A percentile compares a stretch with the other conserved stretches of the same genome.
Conservation (phyloP, 495 filamentous ascomycete species). For the Neurospora tetrasperma region DNA sequence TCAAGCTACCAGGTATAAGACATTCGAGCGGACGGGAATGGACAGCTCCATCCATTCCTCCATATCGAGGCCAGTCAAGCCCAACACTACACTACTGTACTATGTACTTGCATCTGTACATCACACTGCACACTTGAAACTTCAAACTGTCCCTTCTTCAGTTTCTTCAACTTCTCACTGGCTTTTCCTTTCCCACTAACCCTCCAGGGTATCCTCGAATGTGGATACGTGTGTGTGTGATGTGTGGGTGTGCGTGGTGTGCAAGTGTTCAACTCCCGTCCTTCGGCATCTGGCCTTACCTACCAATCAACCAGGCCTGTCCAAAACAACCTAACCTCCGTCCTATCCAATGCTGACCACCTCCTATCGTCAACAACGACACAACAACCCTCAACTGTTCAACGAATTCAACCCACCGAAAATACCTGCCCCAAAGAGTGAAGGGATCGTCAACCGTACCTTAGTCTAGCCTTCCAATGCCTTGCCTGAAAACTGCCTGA, state of each 20-base stretch:
- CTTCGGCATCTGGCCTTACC: neutral
- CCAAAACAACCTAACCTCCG: neutral
- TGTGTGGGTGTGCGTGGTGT: too few relatives aligned
- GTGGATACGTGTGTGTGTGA: neutral
- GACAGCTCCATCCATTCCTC: neutral
- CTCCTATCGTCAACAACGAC: neutral
- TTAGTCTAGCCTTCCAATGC: neutral
- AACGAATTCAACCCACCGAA: neutral
- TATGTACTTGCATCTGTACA: neutral
- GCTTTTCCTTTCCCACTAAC: neutral
- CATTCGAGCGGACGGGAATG: neutral
- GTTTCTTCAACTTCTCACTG: neutral
- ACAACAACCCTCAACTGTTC: neutral
- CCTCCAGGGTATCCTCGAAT: neutral
- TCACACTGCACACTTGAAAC: neutral
- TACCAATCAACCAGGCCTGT: neutral
- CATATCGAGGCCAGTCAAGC: neutral
- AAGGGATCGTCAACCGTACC: neutral
- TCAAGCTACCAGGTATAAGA: neutral
- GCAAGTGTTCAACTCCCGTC: neutral
- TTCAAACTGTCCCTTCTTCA: neutral
- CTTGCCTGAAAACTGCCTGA: neutral
- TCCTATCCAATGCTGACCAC: neutral
- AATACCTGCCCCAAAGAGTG: neutral
- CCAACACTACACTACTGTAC: neutral